Evolutionary conservation across 2,329 filamentous ascomycete genomes (phyloP), one percentile per base, ranked within the genome.

Genomic region (Fusarium napiforme): DNA sequence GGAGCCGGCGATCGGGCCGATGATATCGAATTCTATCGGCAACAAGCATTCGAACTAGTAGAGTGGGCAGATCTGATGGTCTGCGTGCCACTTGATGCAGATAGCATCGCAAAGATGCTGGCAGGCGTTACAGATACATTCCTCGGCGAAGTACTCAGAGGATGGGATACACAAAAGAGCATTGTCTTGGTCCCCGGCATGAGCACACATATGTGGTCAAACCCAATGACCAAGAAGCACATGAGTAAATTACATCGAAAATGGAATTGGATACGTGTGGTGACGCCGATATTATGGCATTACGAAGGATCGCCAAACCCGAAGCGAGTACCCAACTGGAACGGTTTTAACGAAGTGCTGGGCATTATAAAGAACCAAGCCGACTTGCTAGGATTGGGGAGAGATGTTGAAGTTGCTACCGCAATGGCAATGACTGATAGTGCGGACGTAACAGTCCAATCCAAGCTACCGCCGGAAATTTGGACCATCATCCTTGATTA

Each of bases 11-110:
- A 81, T 52, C 76, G 78, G 30, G 82, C 83, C 12, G 85, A 85
- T 60, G 87, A 87, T 32, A 83, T 88, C 75, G 88, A 90, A 72
- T 85, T 85, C 55, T 87, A 86, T 65, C 78, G 79, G 32, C 82
- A 83, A 59, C 87, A 86, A 71, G 90, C 86, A 7, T 89, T 85
- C 74, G 92, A 94, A 73, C 83, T 97, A 68, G 93, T 94, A 73
- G 89, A 93, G 69, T 98, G 95, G 95, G 94, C 95, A 10, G 93
- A 97, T 81, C 84, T 97, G 74, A 87, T 97, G 66, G 91, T 97
- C 37, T 89, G 97, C 63, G 93, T 93, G 11, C 94, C 95, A 7
- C 92, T 97, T 55, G 93, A 96, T 80, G 93, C 94, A 12, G 93
- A 96, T 79, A 92, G 92, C 62, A 87, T 97, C 62, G 93, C 93